Conservation (phyloP, 768 basidiomycete genomes). For the Suillus occidentalis region DNA sequence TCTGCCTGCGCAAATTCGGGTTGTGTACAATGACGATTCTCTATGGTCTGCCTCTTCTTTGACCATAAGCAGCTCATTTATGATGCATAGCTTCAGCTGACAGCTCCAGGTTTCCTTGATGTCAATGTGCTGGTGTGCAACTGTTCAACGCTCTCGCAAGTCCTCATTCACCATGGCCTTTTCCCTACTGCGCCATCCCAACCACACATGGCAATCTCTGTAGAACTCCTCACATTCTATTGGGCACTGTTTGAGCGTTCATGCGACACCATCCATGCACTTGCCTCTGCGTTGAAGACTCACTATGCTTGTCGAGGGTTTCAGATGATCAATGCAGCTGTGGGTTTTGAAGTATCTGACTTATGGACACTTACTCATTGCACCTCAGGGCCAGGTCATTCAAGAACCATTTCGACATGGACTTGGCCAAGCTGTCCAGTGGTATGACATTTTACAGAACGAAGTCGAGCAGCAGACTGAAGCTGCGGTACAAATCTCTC, state of each 20-base stretch:
- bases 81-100: no score
- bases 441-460: no score
- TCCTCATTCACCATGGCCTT: slow-evolving; percentile 31
- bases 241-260: slow-evolving; percentile 35
- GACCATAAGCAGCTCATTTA: background rate
- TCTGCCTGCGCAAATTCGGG: background rate
- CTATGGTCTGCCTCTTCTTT: slow-evolving; percentile 3
- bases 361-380: background rate
- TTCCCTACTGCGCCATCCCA: slow-evolving; percentile 32
- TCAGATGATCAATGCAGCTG: background rate
- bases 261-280: slow-evolving; percentile 28
- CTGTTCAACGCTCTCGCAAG: slow-evolving; percentile 21
- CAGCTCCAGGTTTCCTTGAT: slow-evolving; percentile 17
- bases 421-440: no score
- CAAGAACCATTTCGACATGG: no score
- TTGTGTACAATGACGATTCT: background rate
- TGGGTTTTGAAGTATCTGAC: slow-evolving; percentile 21
- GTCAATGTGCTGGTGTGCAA: slow-evolving; percentile 19
- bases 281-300: background rate
- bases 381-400: no score
- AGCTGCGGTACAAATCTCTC: no score
- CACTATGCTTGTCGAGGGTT: slow-evolving; percentile 17
- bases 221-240: slow-evolving; percentile 37
- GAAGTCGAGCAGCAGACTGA: no score
- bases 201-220: slow-evolving; percentile 18